Evolutionary conservation across 139 green algal genomes (phyloP), one percentile per base, ranked within the genome.

Genomic region (Klebsormidium nitens): DNA sequence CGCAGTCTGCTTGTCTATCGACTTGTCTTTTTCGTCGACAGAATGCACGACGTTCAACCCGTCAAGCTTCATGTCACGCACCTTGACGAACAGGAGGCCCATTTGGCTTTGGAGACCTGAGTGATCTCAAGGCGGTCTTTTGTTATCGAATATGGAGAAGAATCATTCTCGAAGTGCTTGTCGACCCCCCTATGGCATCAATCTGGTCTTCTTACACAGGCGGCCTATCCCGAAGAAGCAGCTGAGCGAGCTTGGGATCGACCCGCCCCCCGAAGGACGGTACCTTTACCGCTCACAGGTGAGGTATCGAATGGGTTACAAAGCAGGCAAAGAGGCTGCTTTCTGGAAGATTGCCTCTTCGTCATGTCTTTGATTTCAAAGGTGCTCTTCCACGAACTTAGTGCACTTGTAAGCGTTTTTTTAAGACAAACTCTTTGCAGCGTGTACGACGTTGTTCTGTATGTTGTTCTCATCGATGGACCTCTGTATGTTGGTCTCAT

Each of bases 191-290:
- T 14, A 34, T 64, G 56, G 14, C 14, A 40, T 23, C 4, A 17
- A 40, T 75, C n/a, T 61, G n/a, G n/a, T n/a, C 38, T 67, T 36
- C 4, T 14, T 52, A 34, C 36, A 26, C 42, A 75, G 67, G 34
- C 38, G 60, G 38, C 36, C 37, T 14, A 23, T 75, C 40, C 67
- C 67, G 1, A 29, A 36, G 34, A 26, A 57, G 28, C 17, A 75
- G 31, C 67, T 75, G 38, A 36, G 37, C 23, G 47, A 70, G 32
- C 67, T 75, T 8, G 67, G 67, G 36, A 75, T 75, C 29, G 59
- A 58, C 3, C 28, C 56, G 35, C 67, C 67, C 0, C 57, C 57
- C 36, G 8, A 72, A 50, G 14, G 64, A 4, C 47, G 37, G 34
- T 72, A 72, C 64, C 34, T 73, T 17, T 32, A 31, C 14, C 59